Evolutionary conservation across 2,329 filamentous ascomycete species (phyloP), one percentile per base, ranked within the genome.

Genomic region (Diaporthe batatas): DNA sequence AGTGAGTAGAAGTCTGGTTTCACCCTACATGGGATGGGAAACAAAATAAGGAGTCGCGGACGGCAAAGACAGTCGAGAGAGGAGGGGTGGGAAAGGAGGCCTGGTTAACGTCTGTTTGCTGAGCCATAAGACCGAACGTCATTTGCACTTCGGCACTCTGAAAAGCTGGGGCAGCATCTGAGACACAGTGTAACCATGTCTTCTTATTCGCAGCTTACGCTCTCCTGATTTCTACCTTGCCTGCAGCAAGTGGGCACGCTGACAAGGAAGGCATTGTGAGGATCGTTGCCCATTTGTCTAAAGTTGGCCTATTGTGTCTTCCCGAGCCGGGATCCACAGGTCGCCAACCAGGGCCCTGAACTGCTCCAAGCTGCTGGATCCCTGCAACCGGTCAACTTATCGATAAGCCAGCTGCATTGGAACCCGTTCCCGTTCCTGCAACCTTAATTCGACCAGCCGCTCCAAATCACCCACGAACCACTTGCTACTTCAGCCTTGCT

Each of bases 361-460:
- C 44, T 49, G 3, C 47, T 25, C 47, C 47, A 51, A 25, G 47
- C 39, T 32, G 42, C 59, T 51, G 59, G 16, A 36, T n/a, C 29
- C 29, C 16, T n/a, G 49, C 21, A 25, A n/a, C 44, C 18, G 44
- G 39, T 42, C 12, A 42, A 6, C 62, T 65, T 65, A 65, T 65
- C 62, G 62, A 65, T 65, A 65, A 51, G 34, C 36, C 23, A 42
- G 62, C 23, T 51, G 16, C 44, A 42, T 36, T 65, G 29, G 44
- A 65, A 65, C 39, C 39, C 14, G 14, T 16, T 39, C 36, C 62
- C 44, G 62, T 51, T n/a, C 32, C 62, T 51, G 11, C 62, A 65
- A 65, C 62, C 62, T 65, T 65, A 51, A 25, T 65, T 65, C 62
- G 44, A 51, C 62, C 62, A 34, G 49, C 44, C 32, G 49, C 49